Evolutionary conservation across 31 red algal species (phyloP).

Genomic region (Asparagopsis taxiformis): DNA sequence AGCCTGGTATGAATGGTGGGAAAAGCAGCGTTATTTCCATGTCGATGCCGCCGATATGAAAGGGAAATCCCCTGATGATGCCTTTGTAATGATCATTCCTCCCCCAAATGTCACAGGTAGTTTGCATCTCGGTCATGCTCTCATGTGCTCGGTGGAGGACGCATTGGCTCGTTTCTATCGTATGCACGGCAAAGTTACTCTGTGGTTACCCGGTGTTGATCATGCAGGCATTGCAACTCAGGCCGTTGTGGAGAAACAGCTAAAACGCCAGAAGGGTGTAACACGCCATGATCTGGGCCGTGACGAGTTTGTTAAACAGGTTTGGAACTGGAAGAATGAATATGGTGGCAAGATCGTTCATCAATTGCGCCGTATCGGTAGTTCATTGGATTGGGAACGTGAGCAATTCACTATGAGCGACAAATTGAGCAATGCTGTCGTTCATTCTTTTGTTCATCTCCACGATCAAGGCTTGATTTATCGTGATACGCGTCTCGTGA

Average conservation of each 20-base stretch:
- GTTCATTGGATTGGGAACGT: slow-evolving; percentile 92
- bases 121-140: slow-evolving; percentile 96
- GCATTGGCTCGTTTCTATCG: slow-evolving; percentile 85
- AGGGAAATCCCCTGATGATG: slow-evolving; percentile 46
- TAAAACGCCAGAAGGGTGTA: slow-evolving; percentile 47
- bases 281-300: slow-evolving; percentile 82
- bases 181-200: slow-evolving; percentile 82
- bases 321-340: slow-evolving; percentile 96
- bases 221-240: slow-evolving; percentile 99
- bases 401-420: slow-evolving; percentile 95
- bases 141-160: slow-evolving; percentile 94
- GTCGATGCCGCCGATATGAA: slow-evolving; percentile 44
- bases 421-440: slow-evolving; percentile 76
- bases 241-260: slow-evolving; percentile 92
- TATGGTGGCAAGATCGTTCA: slow-evolving; percentile 91
- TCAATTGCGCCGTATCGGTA: slow-evolving; percentile 88
- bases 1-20: slow-evolving; percentile 99
- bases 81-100: slow-evolving; percentile 97
- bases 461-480: slow-evolving; percentile 94
- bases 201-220: slow-evolving; percentile 96
- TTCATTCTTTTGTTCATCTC: slow-evolving; percentile 89
- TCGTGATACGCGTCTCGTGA: slow-evolving; percentile 91
- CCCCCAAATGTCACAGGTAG: slow-evolving; percentile 99
- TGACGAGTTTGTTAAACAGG: slow-evolving; percentile 84
- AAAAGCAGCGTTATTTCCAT: slow-evolving; percentile 84